phyloP scores from a whole-genome alignment of 192 early-diverging fungal genomes.

The Umbelopsis isabellina region DNA sequence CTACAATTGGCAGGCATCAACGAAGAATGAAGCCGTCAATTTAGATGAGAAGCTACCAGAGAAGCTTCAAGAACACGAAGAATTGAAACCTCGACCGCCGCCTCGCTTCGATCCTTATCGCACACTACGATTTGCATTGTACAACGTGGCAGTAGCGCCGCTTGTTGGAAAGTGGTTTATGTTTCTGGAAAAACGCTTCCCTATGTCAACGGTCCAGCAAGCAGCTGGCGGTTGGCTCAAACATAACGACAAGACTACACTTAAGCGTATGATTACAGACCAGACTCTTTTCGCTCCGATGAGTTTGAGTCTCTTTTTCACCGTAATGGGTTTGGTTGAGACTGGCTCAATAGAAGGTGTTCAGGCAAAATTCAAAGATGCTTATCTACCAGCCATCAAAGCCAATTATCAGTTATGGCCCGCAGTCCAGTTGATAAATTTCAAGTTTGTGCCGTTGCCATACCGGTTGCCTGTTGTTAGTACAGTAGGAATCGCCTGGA shows the following conservation, averaged over 20 bases:
- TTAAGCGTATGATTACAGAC: constrained; percentile 62
- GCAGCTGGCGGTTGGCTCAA: background rate
- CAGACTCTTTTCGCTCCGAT: constrained; percentile 70
- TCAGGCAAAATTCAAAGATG: constrained; percentile 60
- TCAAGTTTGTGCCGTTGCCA: constrained; percentile 66
- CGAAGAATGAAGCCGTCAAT: constrained; percentile 3
- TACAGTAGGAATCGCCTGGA: constrained; percentile 75
- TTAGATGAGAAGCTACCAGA: constrained; percentile 20
- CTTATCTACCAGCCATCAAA: constrained; percentile 60
- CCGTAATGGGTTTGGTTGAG: constrained; percentile 65
- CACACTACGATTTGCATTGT: constrained; percentile 64
- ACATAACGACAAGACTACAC: constrained; percentile 33
- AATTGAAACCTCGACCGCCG: background rate
- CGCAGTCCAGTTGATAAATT: constrained; percentile 71
- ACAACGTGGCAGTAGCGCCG: constrained; percentile 71
- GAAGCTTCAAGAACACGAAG: constrained; percentile 19
- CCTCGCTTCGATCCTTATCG: constrained; percentile 45
- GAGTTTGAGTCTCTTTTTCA: constrained; percentile 68
- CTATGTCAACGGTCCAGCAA: constrained; percentile 37
- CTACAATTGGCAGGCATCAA: constrained; percentile 30
- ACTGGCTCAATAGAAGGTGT: constrained; percentile 50
- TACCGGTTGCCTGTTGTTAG: constrained; percentile 75
- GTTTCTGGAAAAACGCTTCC: constrained; percentile 65
- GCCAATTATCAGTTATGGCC: constrained; percentile 81
- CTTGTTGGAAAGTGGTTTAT: constrained; percentile 71